Base-by-base conservation (phyloP, 2,329 filamentous ascomycete genomes). In the Penicillium sp. region DNA sequence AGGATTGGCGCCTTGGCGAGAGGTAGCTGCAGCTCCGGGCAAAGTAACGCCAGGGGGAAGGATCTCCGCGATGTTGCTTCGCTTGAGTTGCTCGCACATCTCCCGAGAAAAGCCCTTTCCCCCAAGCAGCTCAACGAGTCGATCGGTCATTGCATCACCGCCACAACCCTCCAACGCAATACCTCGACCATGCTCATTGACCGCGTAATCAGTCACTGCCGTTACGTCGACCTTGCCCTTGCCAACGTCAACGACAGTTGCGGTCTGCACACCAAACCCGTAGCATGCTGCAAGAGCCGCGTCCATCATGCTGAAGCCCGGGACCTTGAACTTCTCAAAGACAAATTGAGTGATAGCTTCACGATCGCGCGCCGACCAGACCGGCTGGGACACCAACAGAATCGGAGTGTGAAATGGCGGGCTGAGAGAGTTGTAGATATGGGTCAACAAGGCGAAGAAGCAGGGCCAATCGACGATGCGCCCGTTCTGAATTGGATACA, bases 311-410 rank as follows among this genome's bases (percentile, higher is more conserved):
- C 90, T 93, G 51, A 99, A 89, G 0, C 91, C 92, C 0, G 95
- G 95, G 0, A 91, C 95, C 78, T 93, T 95, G 71, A 96, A 96
- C 77, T 95, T 96, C 76, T 99, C 95, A 69, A 99, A 99, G 63
- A 98, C 86, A 79, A 96, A 99, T 61, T 95, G 91, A 14, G 93
- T 90, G 63, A 99, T 88, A 39, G 84, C 85, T 76, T 98, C 93
- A 71, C 89, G 89, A 74, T 97, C 92, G 60, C 89, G 88, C 9
- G 90, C 86, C 4, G 91, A 92, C 93, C 95, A 99, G 65, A 88
- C 88, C 4, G 95, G 93, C 65, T 96, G 90, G 8, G 90, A 85
- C 75, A 98, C 89, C 61, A 99, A 85, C 73, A 98, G 83, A 63
- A 99, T 91, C 2, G 95, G 93, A 0, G 93, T 97, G 77, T 97